Evolutionary conservation across 805 yeast species (phyloP).

Genomic region (Yarrowia sp.): DNA sequence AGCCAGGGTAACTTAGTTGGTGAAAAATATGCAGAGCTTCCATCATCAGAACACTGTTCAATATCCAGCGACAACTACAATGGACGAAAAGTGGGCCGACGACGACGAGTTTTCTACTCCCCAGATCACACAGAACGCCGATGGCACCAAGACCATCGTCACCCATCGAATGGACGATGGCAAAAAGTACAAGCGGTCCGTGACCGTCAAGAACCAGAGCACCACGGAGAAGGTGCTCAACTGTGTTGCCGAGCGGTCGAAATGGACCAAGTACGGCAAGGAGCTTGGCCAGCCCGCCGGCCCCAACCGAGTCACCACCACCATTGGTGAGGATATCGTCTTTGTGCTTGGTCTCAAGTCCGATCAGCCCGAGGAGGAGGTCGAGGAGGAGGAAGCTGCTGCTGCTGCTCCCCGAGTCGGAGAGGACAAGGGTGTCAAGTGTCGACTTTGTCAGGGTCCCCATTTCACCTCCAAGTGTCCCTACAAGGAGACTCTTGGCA

Average conservation of each 20-base stretch:
- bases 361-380: conserved; percentile 47
- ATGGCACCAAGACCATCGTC: conserved; percentile 86
- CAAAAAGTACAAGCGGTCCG: conserved; percentile 82
- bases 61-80: conserved; percentile 54
- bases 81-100: conserved; percentile 48
- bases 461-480: conserved; percentile 97
- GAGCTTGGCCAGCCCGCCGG: conserved; percentile 75
- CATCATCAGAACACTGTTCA: conserved; percentile 12
- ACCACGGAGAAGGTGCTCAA: conserved; percentile 82
- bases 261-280: conserved; percentile 85
- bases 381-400: conserved; percentile 61
- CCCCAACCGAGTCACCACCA: conserved; percentile 85
- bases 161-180: conserved; percentile 65
- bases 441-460: conserved; percentile 92
- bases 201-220: conserved; percentile 71
- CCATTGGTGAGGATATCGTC: conserved; percentile 78
- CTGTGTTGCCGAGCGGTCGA: conserved; percentile 79
- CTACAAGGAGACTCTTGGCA: conserved; percentile 79
- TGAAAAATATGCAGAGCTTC: conserved; percentile 24
- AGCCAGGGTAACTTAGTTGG: conserved; percentile 24
- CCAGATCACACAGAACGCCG: conserved; percentile 71
- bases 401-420: conserved; percentile 40
- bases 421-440: conserved; percentile 52
- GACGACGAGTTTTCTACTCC: conserved; percentile 57
- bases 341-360: conserved; percentile 58